A percentile compares a stretch with the other conserved stretches of the same genome.
phyloP scores from a whole-genome alignment of 331 rosid genomes.

The Erythrophleum ivorense region DNA sequence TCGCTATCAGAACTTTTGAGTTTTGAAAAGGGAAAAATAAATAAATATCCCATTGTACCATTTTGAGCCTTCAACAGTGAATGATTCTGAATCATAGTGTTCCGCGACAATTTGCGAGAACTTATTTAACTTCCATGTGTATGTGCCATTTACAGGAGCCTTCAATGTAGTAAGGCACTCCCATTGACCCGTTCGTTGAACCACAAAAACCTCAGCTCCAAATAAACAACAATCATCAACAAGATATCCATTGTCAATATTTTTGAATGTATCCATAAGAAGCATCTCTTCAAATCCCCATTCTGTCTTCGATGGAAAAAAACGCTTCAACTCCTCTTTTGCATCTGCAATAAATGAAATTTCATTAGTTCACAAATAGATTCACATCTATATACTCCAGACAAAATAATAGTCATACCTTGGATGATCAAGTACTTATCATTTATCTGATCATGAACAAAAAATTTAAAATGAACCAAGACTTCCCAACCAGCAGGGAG shows the following conservation, averaged over 20 bases:
- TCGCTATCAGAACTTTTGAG: too few relatives aligned
- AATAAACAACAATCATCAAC: background rate
- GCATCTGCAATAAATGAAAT: background rate
- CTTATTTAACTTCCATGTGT: background rate
- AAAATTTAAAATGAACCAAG: background rate
- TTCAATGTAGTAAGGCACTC: background rate
- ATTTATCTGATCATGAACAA: background rate
- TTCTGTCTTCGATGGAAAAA: background rate
- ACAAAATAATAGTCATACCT: background rate
- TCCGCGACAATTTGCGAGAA: background rate
- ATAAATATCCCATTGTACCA: background rate
- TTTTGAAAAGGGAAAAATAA: background rate
- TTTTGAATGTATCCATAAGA: background rate
- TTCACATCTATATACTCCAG: background rate
- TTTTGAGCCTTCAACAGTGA: background rate
- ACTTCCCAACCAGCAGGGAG: background rate
- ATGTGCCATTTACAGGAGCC: background rate
- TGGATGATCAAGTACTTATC: background rate
- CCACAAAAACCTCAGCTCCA: background rate
- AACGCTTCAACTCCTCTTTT: background rate
- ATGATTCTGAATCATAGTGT: background rate
- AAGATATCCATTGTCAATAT: background rate
- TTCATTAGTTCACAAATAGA: too few relatives aligned
- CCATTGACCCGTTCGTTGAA: background rate
- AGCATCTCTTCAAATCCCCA: background rate